A percentile compares a stretch with the other conserved stretches of the same genome.
Conservation (phyloP, 2,329 filamentous ascomycete species). For the Trichophyton mentagrophytes region DNA sequence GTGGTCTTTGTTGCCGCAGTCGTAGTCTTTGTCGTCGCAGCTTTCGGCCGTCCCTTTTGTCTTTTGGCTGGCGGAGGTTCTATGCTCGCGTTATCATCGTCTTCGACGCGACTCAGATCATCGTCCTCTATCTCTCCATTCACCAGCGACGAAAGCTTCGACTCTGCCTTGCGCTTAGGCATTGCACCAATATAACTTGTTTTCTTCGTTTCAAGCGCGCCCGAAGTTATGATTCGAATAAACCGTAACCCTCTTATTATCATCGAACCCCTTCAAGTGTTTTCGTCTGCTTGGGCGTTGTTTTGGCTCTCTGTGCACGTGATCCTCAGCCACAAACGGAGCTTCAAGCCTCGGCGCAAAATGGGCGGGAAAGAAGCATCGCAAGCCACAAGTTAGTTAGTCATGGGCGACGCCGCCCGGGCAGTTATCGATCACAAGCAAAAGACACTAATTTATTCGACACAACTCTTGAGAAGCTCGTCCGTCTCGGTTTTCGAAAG, state of each 20-base stretch:
- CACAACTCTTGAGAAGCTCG: not conserved
- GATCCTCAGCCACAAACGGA: not conserved
- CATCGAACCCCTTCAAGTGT: not conserved
- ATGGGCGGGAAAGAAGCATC: not conserved
- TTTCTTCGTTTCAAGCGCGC: not conserved
- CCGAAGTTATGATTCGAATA: not conserved
- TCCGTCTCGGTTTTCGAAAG: not conserved
- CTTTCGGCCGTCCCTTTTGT: conserved; percentile 26
- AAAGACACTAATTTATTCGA: not conserved
- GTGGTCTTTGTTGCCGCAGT: conserved; percentile 23
- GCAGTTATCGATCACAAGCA: not conserved
- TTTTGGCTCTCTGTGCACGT: conserved; percentile 9
- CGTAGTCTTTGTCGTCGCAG: conserved; percentile 35
- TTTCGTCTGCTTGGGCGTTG: not conserved
- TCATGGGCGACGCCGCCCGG: no score
- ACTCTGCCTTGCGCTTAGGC: conserved; percentile 31
- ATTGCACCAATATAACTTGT: conserved; percentile 14
- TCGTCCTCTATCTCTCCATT: conserved; percentile 37
- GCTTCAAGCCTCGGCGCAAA: not conserved
- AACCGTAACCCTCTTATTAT: not conserved
- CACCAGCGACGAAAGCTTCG: conserved; percentile 35
- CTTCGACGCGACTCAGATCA: conserved; percentile 18
- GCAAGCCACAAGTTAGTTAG: not conserved
- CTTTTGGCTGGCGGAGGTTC: conserved; percentile 27
- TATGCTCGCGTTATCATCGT: conserved; percentile 19